Base-by-base conservation (phyloP, 2,329 filamentous ascomycete species). In the Neofusicoccum umdonicola region DNA sequence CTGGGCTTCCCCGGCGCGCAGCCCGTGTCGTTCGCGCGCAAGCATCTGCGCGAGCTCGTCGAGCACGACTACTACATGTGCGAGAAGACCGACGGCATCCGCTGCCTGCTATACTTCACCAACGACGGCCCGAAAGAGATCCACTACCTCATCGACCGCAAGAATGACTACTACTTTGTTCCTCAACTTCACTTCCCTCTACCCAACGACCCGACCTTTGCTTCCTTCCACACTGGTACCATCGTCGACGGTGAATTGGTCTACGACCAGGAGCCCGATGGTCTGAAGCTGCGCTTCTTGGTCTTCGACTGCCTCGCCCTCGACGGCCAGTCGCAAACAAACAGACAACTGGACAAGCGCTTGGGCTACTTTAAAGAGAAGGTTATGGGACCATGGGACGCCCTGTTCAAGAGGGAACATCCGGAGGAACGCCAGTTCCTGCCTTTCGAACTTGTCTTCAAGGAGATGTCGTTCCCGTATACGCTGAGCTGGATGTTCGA, bases 41-140 rank as follows among this genome's bases (percentile, higher is more conserved):
- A 87, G 71, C 95, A 99, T 77, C 79, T 98, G 9, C 81, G 88
- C n/a, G 93, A 96, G 79, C 85, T 99, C 41, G 87, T 89, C 67
- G 84, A 84, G 65, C 84, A 90, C 73, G 95, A 98, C 78, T 99
- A 98, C 81, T 99, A 93, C 76, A 90, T 99, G 68, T 97, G 94
- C 82, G 95, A 99, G 79, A 99, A 99, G 81, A 97, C 94, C 0
- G 95, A 99, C 75, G 95, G 95, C 63, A 92, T 98, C 68, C 88
- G 95, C 68, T 97, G 96, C 77, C 86, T 99, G n/a, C 86, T 99
- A 68, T 98, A 96, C 82, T 88, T 95, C 69, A 92, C 91, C 58
- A 81, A 82, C 27, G 84, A 88, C 47, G 75, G 81, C 5, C 81
- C 81, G 62, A 69, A 74, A 56, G 92, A 96, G 75, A 85, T 89